Evolutionary conservation across 139 green algal genomes (phyloP).

Genomic region (Yamagishiella unicocca): DNA sequence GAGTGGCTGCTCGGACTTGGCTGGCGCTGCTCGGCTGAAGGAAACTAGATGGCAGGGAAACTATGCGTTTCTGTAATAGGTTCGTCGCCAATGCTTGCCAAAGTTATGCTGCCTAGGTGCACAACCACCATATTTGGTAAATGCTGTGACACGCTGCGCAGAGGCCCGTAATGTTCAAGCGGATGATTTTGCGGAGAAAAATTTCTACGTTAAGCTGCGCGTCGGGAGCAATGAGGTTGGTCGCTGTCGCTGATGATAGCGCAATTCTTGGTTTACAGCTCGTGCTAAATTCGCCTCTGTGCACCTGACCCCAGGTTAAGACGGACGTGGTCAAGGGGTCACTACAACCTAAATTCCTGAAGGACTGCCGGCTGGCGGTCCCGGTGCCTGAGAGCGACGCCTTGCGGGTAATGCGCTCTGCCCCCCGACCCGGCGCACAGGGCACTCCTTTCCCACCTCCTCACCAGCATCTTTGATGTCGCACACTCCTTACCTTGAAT

Average conservation of each 20-base stretch:
- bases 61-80: constrained; percentile 61
- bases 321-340: constrained; percentile 47
- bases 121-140: background rate
- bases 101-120: no score
- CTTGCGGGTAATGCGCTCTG: constrained; percentile 42
- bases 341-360: constrained; percentile 58
- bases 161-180: constrained; percentile 55
- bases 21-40: background rate
- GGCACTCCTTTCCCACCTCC: background rate
- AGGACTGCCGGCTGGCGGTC: constrained; percentile 52
- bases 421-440: background rate
- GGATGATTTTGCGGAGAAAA: constrained; percentile 48
- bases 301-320: constrained; percentile 53
- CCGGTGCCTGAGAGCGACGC: constrained; percentile 34
- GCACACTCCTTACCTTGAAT: background rate
- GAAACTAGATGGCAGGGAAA: constrained; percentile 29
- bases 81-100: background rate
- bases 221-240: constrained; percentile 50
- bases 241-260: background rate
- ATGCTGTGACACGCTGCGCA: constrained; percentile 18
- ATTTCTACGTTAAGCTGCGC: constrained; percentile 59
- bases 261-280: no score
- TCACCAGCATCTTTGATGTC: background rate
- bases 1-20: background rate
- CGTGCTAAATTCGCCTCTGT: no score